Evolutionary conservation across 2,329 filamentous ascomycete species (phyloP), one percentile per base, ranked within the genome.

Genomic region (Niveomyces coronatus): DNA sequence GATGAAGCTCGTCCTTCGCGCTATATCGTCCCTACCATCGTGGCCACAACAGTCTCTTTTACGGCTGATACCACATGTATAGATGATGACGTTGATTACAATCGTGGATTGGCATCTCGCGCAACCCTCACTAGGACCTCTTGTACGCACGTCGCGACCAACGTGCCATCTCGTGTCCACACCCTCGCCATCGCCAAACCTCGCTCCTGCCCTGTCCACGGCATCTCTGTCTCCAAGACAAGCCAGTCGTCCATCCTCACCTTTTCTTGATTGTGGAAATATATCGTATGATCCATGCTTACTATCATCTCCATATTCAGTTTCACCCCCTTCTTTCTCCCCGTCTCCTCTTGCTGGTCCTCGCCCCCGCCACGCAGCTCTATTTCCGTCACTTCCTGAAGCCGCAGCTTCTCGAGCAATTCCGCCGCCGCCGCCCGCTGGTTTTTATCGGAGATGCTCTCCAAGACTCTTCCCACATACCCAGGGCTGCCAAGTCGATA

Each of bases 181-280:
- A 41, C 33, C n/a, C 34, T 36, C 34, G 36, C 31, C 23, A 32
- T 14, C 4, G 37, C 39, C 17, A 41, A 22, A 10, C 28, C 39
- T 29, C 39, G 20, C 4, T 37, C 39, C 29, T 41, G 33, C 4
- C 39, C 39, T 6, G 39, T 34, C 39, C 39, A 41, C n/a, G 34
- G 34, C 22, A 29, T 33, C 27, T 41, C 39, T 34, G 37, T 41
- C n/a, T 41, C 39, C 39, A 37, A 31, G 3, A 41, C 32, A 20
- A 41, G 16, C 39, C 39, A 41, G n/a, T 41, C 39, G 18, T 41
- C 22, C 3, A 33, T 22, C 23, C 10, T 20, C 0, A 37, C 27
- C 20, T 10, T 3, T 2, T 33, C 32, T n/a, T 36, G 34, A 24
- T 36, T 37, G 16, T 41, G 39, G 8, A 41, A 41, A 17, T 27